Evolutionary conservation across 2,329 filamentous ascomycete species (phyloP).

Genomic region (Elsinoe necatrix): DNA sequence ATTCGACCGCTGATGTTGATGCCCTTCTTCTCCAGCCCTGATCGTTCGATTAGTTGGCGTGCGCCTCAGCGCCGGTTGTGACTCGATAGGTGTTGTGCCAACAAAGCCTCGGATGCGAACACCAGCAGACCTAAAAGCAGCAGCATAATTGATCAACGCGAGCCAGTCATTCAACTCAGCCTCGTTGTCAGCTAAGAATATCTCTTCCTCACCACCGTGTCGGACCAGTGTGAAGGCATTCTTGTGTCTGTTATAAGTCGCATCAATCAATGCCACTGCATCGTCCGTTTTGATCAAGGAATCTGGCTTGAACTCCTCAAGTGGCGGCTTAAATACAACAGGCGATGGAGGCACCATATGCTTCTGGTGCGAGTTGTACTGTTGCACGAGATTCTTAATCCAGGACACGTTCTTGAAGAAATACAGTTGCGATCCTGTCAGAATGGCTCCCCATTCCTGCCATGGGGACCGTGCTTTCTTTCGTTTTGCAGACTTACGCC

Average conservation of each 20-base stretch:
- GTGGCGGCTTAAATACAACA: conserved; percentile 80
- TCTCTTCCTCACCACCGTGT: conserved; percentile 78
- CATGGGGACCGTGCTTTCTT: conserved; percentile 91
- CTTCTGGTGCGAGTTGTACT: conserved; percentile 75
- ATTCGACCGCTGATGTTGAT: conserved; percentile 17
- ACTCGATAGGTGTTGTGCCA: conserved; percentile 63
- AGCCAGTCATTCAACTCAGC: conserved; percentile 94
- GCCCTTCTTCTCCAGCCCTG: not conserved
- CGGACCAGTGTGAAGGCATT: conserved; percentile 87
- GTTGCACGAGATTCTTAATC: conserved; percentile 83
- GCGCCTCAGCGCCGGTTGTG: conserved; percentile 65
- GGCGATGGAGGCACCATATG: conserved; percentile 66
- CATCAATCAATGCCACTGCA: conserved; percentile 78
- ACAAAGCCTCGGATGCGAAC: conserved; percentile 84
- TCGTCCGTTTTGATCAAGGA: conserved; percentile 87
- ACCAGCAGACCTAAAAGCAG: conserved; percentile 84
- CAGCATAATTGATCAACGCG: conserved; percentile 90
- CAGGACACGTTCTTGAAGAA: conserved; percentile 90
- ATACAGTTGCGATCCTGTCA: conserved; percentile 94
- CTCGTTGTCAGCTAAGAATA: conserved; percentile 83
- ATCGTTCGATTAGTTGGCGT: conserved; percentile 49
- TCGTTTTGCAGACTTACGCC: conserved; percentile 91
- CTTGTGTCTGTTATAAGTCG: conserved; percentile 88
- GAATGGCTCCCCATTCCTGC: conserved; percentile 97
- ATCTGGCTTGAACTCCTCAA: conserved; percentile 90